Base-by-base conservation (phyloP, 2,329 filamentous ascomycete genomes). In the Fusarium sp. region DNA sequence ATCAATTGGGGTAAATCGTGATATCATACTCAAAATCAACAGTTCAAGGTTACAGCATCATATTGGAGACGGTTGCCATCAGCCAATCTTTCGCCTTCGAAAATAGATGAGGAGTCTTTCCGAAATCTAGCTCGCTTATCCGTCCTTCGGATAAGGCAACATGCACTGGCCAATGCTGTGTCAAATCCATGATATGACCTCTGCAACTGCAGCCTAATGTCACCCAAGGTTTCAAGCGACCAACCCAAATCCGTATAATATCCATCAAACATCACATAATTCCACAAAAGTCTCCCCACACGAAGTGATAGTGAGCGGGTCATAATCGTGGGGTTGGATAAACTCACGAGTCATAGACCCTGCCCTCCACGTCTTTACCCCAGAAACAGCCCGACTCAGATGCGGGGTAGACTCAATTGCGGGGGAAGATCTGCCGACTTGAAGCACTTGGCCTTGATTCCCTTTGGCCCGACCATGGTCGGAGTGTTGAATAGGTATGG, bases 351-450 rank as follows among this genome's bases (percentile, higher is more conserved):
- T 56, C 47, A 56, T 52, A 36, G 46, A 52, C 46, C 42, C n/a
- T 36, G 23, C 18, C 14, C 9, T 9, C 4, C 5, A 5, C 21
- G n/a, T 25, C 31, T 29, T 41, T 56, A 56, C 47, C 53, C 53
- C 53, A 56, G 51, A 39, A 29, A 35, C 41, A 39, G 8, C 17
- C 31, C 53, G 11, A 23, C 18, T 36, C 33, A 20, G 27, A 4
- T 56, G 55, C 40, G 55, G 55, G 55, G 55, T 41, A 56, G 55
- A 27, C 21, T 45, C 50, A 31, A 47, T 58, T 46, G 55, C 27
- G 40, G 54, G 47, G 40, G 48, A 40, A 27, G 55, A 58, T 58
- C 55, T 40, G 23, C 40, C 33, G 40, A 21, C 27, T 29, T 10
- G 11, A 53, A 6, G 25, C 40, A 25, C 55, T 18, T 6, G 25